phyloP scores from a whole-genome alignment of 1,139 yeast genomes.

The Suhomyces guaymorum region DNA sequence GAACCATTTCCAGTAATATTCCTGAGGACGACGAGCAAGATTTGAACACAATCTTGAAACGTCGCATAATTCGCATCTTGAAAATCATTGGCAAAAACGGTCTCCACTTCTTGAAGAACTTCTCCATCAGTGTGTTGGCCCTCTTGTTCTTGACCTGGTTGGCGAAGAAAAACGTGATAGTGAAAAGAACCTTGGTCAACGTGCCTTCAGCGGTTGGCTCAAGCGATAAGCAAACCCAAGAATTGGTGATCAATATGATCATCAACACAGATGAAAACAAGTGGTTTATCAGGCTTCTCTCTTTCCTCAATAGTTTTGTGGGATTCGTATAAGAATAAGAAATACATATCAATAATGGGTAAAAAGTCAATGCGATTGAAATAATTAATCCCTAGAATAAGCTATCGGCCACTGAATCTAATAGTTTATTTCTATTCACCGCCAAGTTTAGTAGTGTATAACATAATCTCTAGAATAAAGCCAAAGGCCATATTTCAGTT shows the following conservation, averaged over 20 bases:
- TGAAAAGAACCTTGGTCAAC: conserved; percentile 41
- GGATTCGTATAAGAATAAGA: conserved; percentile 37
- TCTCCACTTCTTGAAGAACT: conserved; percentile 35
- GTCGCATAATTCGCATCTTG: conserved; percentile 26
- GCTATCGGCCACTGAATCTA: too few species aligned
- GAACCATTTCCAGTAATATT: conserved; percentile 6
- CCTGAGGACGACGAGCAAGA: conserved; percentile 21
- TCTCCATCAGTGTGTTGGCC: conserved; percentile 40
- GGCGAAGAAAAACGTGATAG: conserved; percentile 43
- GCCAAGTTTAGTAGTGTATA: too few species aligned
- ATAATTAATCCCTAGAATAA: too few species aligned
- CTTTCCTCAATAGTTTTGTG: conserved; percentile 43
- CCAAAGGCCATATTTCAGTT: too few species aligned
- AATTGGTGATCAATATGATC: conserved; percentile 47
- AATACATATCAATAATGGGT: too few species aligned
- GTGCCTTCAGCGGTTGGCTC: conserved; percentile 24
- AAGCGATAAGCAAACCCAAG: conserved; percentile 30
- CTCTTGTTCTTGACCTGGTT: conserved; percentile 47
- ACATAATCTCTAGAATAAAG: too few species aligned
- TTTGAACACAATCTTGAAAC: conserved; percentile 26
- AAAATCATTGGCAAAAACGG: conserved; percentile 32
- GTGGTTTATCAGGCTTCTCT: conserved; percentile 47
- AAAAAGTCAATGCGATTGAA: too few species aligned
- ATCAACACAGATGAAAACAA: conserved; percentile 47
- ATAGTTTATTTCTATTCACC: too few species aligned